phyloP scores from a whole-genome alignment of 176 grass and related monocot species.

The Stipa capillata region DNA sequence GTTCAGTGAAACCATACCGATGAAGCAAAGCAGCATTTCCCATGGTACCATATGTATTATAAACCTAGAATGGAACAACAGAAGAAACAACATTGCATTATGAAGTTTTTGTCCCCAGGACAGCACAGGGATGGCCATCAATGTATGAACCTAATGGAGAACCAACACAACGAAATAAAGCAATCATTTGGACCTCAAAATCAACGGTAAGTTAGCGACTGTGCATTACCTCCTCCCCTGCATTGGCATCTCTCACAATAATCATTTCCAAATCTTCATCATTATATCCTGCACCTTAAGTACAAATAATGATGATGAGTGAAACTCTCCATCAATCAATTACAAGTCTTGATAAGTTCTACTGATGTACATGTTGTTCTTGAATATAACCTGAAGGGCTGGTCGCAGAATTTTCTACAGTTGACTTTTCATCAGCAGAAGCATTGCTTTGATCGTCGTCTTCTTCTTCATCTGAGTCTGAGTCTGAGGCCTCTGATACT shows the following conservation, averaged over 20 bases:
- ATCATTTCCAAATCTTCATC: conserved; percentile 83
- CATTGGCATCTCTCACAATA: conserved; percentile 54
- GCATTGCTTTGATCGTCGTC: conserved; percentile 24
- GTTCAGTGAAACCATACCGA: conserved; percentile 92
- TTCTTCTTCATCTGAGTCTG: conserved; percentile 43
- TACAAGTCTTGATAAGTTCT: background rate
- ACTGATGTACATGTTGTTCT: background rate
- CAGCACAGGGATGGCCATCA: background rate
- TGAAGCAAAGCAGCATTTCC: conserved; percentile 94
- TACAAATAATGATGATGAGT: conserved; percentile 5
- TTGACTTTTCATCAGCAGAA: conserved; percentile 34
- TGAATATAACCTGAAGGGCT: conserved; percentile 50
- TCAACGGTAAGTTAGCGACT: conserved; percentile 8
- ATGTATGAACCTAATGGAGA: background rate
- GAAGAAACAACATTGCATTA: background rate
- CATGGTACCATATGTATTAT: conserved; percentile 82
- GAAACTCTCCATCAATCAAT: background rate
- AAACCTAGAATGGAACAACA: conserved; percentile 46
- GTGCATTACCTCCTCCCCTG: conserved; percentile 69
- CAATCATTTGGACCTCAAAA: background rate
- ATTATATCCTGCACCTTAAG: conserved; percentile 17
- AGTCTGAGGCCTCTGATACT: conserved; percentile 23
- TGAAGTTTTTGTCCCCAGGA: background rate
- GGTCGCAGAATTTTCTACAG: conserved; percentile 26
- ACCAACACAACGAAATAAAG: background rate